These are phyloP conservation scores for Naegleria gruberi DNA, from an alignment of 208 protist species.

Conservation along the genomic window DNA sequence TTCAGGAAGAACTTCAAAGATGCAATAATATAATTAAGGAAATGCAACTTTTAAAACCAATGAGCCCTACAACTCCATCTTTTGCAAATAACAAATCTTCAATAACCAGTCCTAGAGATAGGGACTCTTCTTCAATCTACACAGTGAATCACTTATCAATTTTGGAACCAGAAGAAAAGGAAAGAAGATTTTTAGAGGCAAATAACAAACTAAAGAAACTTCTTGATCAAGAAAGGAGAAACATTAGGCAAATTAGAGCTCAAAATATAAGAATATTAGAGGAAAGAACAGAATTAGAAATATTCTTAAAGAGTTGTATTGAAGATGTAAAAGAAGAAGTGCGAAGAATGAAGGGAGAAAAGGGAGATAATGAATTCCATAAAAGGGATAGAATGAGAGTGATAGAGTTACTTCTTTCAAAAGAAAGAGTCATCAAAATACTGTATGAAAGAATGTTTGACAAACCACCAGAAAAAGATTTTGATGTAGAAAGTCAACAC, in stretches of 20 bases:
- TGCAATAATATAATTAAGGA: not conserved
- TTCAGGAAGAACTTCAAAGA: not conserved
- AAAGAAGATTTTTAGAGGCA: not conserved
- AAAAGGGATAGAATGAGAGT: not conserved
- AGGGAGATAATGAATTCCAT: not conserved
- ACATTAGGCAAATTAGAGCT: not conserved
- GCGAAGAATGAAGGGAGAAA: not conserved
- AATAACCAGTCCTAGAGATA: not conserved
- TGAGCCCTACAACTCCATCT: not conserved
- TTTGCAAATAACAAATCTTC: not conserved
- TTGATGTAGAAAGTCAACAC: not conserved
- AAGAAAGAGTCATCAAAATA: constrained; percentile 10
- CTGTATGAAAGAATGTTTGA: constrained; percentile 19
- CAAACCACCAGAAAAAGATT: not conserved
- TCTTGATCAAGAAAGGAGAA: not conserved
- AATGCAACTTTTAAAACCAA: not conserved
- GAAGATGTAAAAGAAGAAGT: constrained; percentile 19
- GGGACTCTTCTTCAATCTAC: not conserved
- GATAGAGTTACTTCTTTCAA: constrained; percentile 6
- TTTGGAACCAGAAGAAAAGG: not conserved
- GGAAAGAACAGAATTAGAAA: constrained; percentile 18
- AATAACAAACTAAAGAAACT: not conserved
- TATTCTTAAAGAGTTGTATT: constrained; percentile 10
- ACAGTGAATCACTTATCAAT: not conserved
- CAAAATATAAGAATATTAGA: not conserved